A percentile compares a stretch with the other conserved stretches of the same genome.
phyloP scores from a whole-genome alignment of 352 stramenopile genomes.

The Phytophthora agathidicida region DNA sequence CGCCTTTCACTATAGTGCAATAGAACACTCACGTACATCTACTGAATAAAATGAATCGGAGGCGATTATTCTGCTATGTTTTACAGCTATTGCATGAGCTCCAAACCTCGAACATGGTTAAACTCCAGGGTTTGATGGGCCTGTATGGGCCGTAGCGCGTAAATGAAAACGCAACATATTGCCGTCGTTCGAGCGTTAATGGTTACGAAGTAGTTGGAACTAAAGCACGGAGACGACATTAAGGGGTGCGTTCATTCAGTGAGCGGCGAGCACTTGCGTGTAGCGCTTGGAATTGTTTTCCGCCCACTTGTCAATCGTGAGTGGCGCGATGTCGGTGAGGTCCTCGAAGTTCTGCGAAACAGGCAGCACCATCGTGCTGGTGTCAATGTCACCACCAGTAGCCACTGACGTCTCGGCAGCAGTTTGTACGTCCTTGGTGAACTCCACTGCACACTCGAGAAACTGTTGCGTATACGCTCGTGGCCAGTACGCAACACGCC shows the following conservation, averaged over 20 bases:
- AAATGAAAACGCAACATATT: too few species aligned
- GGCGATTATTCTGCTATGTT: too few species aligned
- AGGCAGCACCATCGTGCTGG: conserved; percentile 32
- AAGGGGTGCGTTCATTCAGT: conserved; percentile 1
- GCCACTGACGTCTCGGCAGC: conserved; percentile 22
- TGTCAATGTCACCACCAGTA: conserved; percentile 16
- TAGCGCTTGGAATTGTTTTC: conserved; percentile 53
- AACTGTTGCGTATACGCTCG: conserved; percentile 48
- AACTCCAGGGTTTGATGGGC: too few species aligned
- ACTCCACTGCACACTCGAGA: conserved; percentile 54
- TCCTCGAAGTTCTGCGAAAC: conserved; percentile 64
- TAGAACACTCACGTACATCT: background rate
- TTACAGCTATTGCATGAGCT: too few species aligned
- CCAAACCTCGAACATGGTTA: too few species aligned
- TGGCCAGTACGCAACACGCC: conserved; percentile 64
- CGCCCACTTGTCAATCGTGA: conserved; percentile 63
- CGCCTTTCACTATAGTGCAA: background rate
- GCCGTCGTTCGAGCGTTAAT: too few species aligned
- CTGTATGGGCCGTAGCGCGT: too few species aligned
- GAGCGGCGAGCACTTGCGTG: conserved; percentile 42
- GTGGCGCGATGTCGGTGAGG: conserved; percentile 55
- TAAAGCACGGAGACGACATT: background rate
- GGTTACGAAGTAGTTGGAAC: too few species aligned
- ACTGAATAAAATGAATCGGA: too few species aligned
- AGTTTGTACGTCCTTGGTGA: conserved; percentile 37